These are phyloP conservation scores for Lentinula sp. DNA, from an alignment of 768 basidiomycete genomes.

Conservation along the genomic window DNA sequence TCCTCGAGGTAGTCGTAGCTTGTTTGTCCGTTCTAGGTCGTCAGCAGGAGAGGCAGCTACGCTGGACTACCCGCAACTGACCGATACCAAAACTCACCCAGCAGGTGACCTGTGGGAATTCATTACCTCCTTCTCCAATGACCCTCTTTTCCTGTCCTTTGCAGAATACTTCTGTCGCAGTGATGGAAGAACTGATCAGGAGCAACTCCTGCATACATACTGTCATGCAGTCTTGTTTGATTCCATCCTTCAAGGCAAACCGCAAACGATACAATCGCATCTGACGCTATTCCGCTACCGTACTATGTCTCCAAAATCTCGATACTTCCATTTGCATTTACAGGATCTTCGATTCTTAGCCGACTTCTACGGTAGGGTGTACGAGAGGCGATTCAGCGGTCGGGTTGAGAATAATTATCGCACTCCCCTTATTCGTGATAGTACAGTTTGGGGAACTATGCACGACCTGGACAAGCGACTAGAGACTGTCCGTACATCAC, in stretches of 20 bases:
- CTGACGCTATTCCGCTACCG: constrained; percentile 68
- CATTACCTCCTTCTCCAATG: constrained; percentile 82
- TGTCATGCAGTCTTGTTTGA: constrained; percentile 77
- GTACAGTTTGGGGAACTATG: constrained; percentile 59
- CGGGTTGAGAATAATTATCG: constrained; percentile 58
- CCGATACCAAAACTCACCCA: constrained; percentile 58
- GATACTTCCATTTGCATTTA: constrained; percentile 60
- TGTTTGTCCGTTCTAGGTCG: constrained; percentile 84
- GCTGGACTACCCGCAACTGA: constrained; percentile 78
- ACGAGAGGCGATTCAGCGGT: constrained; percentile 71
- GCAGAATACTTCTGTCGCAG: constrained; percentile 72
- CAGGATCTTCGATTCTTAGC: constrained; percentile 71
- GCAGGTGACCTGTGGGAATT: constrained; percentile 77
- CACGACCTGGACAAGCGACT: constrained; percentile 58
- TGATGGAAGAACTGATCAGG: constrained; percentile 50
- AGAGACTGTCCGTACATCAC: constrained; percentile 33
- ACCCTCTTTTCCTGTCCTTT: constrained; percentile 72
- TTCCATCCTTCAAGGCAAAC: constrained; percentile 88
- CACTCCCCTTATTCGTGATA: constrained; percentile 66
- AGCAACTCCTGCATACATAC: constrained; percentile 61
- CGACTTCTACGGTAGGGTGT: constrained; percentile 74
- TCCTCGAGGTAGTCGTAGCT: constrained; percentile 85
- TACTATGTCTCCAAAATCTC: constrained; percentile 48
- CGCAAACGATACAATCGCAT: constrained; percentile 69
- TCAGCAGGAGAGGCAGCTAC: constrained; percentile 80